A percentile compares a stretch with the other conserved stretches of the same genome.
These are phyloP conservation scores for Prunus fruticosa DNA, from an alignment of 306 rosid genomes.

Conservation along the genomic window DNA sequence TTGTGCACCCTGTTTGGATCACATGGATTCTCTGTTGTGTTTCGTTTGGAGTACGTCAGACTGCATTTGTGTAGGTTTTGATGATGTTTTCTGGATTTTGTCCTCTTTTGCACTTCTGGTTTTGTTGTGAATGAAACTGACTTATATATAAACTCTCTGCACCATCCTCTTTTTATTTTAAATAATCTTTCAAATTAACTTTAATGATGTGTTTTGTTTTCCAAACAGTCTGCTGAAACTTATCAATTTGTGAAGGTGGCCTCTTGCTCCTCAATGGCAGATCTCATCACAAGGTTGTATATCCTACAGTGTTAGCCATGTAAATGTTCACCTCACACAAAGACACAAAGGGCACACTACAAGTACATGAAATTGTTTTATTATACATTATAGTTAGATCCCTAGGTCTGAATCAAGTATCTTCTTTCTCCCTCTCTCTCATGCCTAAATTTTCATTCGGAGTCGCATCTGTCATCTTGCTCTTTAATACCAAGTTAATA, in stretches of 20 bases:
- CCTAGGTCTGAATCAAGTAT: not conserved
- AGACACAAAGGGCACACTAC: not conserved
- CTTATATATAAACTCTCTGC: not conserved
- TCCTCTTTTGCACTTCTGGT: not conserved
- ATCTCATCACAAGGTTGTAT: conserved; percentile 70
- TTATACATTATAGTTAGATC: not conserved
- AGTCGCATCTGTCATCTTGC: not conserved
- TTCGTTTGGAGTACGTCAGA: not conserved
- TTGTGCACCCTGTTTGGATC: not conserved
- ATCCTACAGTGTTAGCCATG: conserved; percentile 9
- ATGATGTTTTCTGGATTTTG: not conserved
- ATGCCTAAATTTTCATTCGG: not conserved
- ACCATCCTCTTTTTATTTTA: not conserved
- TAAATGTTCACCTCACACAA: not conserved
- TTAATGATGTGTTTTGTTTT: conserved; percentile 25
- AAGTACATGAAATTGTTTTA: not conserved
- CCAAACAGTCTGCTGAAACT: conserved; percentile 47
- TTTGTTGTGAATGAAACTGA: conserved; percentile 3
- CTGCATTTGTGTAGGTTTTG: not conserved
- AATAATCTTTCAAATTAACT: not conserved
- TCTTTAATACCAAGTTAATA: not conserved
- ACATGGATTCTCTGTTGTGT: not conserved
- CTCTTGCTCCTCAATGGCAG: conserved; percentile 73
- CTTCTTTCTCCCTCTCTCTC: conserved; percentile 7
- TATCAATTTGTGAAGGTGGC: conserved; percentile 70